These are phyloP conservation scores for Durusdinium trenchii DNA, from an alignment of 73 alveolate species.

Conservation along the genomic window DNA sequence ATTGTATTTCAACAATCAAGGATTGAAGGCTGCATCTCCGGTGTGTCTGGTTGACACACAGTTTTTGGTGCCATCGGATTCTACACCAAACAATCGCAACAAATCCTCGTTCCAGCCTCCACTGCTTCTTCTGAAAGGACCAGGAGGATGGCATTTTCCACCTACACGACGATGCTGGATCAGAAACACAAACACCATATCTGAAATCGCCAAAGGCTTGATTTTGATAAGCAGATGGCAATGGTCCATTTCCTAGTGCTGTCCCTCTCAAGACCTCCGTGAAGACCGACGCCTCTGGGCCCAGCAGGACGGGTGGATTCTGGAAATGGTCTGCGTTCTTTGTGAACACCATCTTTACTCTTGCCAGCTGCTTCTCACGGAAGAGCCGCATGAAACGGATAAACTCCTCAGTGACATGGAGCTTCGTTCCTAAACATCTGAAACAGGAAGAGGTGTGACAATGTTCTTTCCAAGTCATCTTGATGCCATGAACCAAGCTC, in stretches of 20 bases:
- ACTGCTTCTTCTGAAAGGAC: slow-evolving; percentile 61
- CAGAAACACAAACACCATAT: neutral
- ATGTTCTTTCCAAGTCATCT: too few relatives aligned
- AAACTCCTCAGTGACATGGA: slow-evolving; percentile 39
- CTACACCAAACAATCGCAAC: neutral
- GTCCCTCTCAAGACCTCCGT: neutral
- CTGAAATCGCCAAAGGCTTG: neutral
- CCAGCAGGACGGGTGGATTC: slow-evolving; percentile 9
- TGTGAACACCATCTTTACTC: slow-evolving; percentile 79
- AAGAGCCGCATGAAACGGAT: slow-evolving; percentile 87
- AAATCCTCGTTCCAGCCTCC: slow-evolving; percentile 14
- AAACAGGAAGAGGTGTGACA: too few relatives aligned
- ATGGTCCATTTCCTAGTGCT: neutral
- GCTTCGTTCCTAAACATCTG: too few relatives aligned
- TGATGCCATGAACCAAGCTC: too few relatives aligned
- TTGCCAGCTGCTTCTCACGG: slow-evolving; percentile 86
- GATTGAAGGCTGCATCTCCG: too few relatives aligned
- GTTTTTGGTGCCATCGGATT: too few relatives aligned
- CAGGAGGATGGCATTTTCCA: slow-evolving; percentile 30
- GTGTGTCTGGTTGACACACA: too few relatives aligned
- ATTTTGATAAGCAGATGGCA: neutral
- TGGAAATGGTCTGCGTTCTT: neutral
- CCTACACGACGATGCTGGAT: slow-evolving; percentile 1
- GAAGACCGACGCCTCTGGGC: neutral
- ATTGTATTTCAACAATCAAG: too few relatives aligned